These are phyloP conservation scores for Aphanoascus verrucosus DNA, from an alignment of 2,329 filamentous ascomycete genomes.

Conservation along the genomic window DNA sequence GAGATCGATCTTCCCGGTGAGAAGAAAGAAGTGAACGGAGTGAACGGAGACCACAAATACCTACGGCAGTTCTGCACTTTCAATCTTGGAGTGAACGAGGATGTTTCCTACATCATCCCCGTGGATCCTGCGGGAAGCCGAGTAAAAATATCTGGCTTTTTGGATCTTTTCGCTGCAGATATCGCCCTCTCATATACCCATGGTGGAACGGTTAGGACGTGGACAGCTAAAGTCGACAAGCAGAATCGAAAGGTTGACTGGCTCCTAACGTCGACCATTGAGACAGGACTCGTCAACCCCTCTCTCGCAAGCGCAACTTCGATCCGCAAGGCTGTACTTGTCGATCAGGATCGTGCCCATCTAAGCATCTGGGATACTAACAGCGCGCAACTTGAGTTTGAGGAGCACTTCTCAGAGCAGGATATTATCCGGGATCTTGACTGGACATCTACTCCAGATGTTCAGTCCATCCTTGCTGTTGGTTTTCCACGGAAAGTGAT, in stretches of 20 bases:
- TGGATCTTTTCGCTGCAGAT: constrained; percentile 78
- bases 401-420: constrained; percentile 60
- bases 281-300: constrained; percentile 63
- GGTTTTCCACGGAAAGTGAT: constrained; percentile 80
- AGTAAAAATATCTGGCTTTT: constrained; percentile 61
- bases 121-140: constrained; percentile 75
- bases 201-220: constrained; percentile 65
- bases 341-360: constrained; percentile 60
- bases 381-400: constrained; percentile 69
- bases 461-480: constrained; percentile 81
- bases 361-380: constrained; percentile 87
- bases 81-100: constrained; percentile 47
- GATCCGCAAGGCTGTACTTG: constrained; percentile 74
- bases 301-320: constrained; percentile 75
- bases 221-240: constrained; percentile 65
- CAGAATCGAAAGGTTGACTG: constrained; percentile 58
- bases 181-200: constrained; percentile 76
- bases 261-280: constrained; percentile 69
- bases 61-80: constrained; percentile 63
- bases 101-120: constrained; percentile 55
- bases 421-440: constrained; percentile 77
- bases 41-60: constrained; percentile 28
- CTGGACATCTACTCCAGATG: constrained; percentile 86
- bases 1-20: constrained; percentile 53
- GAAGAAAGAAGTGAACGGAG: constrained; percentile 20